Evolutionary conservation across 768 basidiomycete genomes (phyloP), one percentile per base, ranked within the genome.

Genomic region (Tulasnella sp.): DNA sequence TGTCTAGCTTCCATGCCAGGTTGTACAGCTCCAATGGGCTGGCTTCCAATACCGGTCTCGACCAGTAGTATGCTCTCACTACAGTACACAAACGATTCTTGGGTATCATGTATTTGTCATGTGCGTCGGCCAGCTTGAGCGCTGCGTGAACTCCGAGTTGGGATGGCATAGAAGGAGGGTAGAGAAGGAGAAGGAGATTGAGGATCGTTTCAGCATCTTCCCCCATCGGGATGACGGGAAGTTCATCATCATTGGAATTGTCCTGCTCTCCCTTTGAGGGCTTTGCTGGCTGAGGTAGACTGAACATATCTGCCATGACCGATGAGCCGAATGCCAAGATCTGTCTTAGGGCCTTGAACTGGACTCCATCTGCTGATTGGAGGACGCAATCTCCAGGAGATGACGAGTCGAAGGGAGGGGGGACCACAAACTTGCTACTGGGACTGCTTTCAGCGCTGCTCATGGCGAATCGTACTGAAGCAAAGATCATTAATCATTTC

Each of bases 301-400:
- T 81, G 75, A 89, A 84, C 80, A 87, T 84, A 74, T 82, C 81
- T 65, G 80, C 80, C 74, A 89, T 88, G 77, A 89, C 83, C 4
- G 84, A 81, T 11, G 89, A 89, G 0, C 86, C 84, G 17, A 86
- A 76, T 17, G 84, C 82, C 14, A 89, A 80, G 71, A 89, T 79
- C 40, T 83, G 75, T 75, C 85, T 86, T 81, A 85, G 84, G 70
- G 85, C 83, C 72, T 82, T 82, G 78, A 88, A 88, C 72, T 82
- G 79, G 74, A 83, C 80, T 26, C 79, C 75, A 75, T 88, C 87
- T 64, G 84, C 85, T 8, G 86, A 85, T 68, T 84, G 83, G 44
- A 89, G 79, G 67, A 87, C 83, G 68, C 88, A 79, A 74, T 88
- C 86, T 72, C 84, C 84, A 67, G 81, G 80, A 39, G 80, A 86